Percentiles rank a stretch among this genome's conserved stretches.
Evolutionary conservation across 805 yeast genomes (phyloP).

Genomic region (Ogataea ganodermae): DNA sequence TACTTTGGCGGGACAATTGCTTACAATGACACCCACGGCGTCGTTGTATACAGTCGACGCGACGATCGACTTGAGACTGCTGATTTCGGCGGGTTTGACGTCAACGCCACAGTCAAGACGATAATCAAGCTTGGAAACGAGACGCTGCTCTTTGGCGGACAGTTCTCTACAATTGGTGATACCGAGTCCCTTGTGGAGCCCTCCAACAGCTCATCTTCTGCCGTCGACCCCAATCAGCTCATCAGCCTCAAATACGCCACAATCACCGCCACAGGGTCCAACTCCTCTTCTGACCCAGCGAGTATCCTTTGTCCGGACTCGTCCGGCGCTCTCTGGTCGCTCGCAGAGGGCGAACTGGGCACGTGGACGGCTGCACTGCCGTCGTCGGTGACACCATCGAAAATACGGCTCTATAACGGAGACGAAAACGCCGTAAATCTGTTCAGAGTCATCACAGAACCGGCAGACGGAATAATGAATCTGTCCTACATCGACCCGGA

Average conservation of each 20-base stretch:
- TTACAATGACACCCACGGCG: constrained; percentile 53
- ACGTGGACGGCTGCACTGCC: constrained; percentile 67
- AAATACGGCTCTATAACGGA: constrained; percentile 66
- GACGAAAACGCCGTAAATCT: constrained; percentile 47
- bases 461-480: constrained; percentile 89
- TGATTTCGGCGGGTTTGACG: constrained; percentile 71
- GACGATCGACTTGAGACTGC: not conserved
- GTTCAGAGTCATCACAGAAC: constrained; percentile 75
- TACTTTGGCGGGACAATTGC: constrained; percentile 82
- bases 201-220: constrained; percentile 36
- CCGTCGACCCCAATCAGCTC: constrained; percentile 56
- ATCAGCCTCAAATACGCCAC: constrained; percentile 59
- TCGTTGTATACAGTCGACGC: constrained; percentile 51
- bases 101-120: constrained; percentile 58
- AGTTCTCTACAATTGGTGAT: constrained; percentile 63
- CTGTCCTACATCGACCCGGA: constrained; percentile 78
- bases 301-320: constrained; percentile 60
- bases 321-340: constrained; percentile 51
- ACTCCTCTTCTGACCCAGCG: constrained; percentile 32
- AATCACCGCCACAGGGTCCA: constrained; percentile 50
- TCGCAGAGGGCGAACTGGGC: constrained; percentile 51
- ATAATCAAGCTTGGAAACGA: constrained; percentile 51
- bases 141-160: constrained; percentile 79
- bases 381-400: constrained; percentile 60
- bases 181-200: constrained; percentile 37